Conservation (phyloP, 768 basidiomycete genomes). For the Antrodiella citrinella region DNA sequence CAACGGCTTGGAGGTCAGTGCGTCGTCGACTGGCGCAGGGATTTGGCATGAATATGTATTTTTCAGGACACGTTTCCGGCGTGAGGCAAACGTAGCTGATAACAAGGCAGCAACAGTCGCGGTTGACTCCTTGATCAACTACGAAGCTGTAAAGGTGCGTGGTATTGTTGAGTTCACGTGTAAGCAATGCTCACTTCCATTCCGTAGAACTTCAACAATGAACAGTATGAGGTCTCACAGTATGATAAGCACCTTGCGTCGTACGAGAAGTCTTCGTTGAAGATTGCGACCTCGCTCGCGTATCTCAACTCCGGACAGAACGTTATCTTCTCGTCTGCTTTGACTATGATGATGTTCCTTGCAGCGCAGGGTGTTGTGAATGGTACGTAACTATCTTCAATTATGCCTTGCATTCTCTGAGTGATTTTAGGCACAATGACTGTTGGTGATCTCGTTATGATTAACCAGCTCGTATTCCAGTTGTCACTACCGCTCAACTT, state of each 20-base stretch:
- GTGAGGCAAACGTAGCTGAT: conserved; percentile 92
- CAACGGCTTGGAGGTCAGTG: conserved; percentile 86
- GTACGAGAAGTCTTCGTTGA: conserved; percentile 89
- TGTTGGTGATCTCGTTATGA: conserved; percentile 97
- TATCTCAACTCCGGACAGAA: conserved; percentile 95
- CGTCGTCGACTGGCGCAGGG: neutral
- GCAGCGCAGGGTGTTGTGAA: conserved; percentile 92
- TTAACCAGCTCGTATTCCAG: conserved; percentile 98
- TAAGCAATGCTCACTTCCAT: neutral
- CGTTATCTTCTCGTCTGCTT: conserved; percentile 87
- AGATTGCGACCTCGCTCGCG: conserved; percentile 91
- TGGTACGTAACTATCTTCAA: conserved; percentile 37
- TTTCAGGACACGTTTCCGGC: conserved; percentile 83
- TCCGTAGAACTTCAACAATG: conserved; percentile 91
- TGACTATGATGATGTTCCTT: conserved; percentile 93
- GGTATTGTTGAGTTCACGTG: neutral
- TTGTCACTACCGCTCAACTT: conserved; percentile 95
- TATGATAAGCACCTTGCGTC: conserved; percentile 83
- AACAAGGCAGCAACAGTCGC: conserved; percentile 92
- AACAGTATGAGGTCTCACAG: conserved; percentile 80
- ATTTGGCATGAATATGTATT: neutral
- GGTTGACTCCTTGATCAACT: conserved; percentile 95
- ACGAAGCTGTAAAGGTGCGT: conserved; percentile 92
- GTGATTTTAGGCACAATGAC: conserved; percentile 83
- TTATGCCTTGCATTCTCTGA: neutral